Conservation (phyloP, 208 protist genomes). For the Tetramitus jugosus region DNA sequence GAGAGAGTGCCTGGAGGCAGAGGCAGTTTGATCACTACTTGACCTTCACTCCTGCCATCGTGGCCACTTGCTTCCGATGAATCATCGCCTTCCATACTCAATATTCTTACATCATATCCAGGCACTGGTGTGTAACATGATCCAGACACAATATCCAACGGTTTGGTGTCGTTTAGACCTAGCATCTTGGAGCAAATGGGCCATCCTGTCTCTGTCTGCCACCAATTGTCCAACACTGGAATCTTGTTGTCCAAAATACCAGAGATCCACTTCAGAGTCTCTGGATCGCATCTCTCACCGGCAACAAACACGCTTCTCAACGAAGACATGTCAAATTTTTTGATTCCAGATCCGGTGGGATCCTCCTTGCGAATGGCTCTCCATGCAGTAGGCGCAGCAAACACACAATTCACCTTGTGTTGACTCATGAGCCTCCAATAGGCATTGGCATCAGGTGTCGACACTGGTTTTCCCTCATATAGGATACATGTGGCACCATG, state of each 20-base stretch:
- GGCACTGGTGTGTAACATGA: conserved; percentile 2
- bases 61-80: neutral
- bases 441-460: conserved; percentile 35
- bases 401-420: conserved; percentile 34
- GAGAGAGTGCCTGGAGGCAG: conserved; percentile 31
- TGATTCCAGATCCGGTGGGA: neutral
- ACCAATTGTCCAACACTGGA: conserved; percentile 33
- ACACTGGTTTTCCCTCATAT: conserved; percentile 45
- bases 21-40: conserved; percentile 27
- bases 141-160: neutral
- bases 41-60: neutral
- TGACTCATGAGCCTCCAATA: conserved; percentile 42
- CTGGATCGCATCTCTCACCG: conserved; percentile 27
- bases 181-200: conserved; percentile 21
- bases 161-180: neutral
- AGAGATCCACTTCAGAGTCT: neutral
- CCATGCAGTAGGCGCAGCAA: conserved; percentile 40
- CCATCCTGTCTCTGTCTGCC: conserved; percentile 40
- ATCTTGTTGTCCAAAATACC: neutral
- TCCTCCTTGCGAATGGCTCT: conserved; percentile 41
- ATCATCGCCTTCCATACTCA: neutral
- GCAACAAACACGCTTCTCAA: conserved; percentile 32
- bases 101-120: conserved; percentile 9
- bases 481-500: conserved; percentile 34
- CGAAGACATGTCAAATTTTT: conserved; percentile 18